phyloP scores from a whole-genome alignment of 495 filamentous ascomycete species.

The Friedmanniomyces endolithicus region DNA sequence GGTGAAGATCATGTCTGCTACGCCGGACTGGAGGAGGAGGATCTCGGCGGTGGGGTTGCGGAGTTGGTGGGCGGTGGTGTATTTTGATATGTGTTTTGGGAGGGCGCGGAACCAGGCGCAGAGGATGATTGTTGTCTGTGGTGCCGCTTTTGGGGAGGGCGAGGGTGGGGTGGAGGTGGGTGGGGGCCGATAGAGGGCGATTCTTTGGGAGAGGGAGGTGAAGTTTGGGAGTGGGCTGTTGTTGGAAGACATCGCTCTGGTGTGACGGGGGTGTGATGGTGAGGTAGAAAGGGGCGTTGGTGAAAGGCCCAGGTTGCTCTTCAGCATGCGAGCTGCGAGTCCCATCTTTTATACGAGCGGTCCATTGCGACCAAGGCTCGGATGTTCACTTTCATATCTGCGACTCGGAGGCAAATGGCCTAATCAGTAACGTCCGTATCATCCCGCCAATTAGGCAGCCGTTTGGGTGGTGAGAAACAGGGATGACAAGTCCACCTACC shows the following conservation, averaged over 20 bases:
- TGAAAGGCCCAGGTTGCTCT: too few relatives aligned
- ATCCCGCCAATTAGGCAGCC: neutral
- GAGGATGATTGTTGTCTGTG: neutral
- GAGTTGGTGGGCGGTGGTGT: neutral
- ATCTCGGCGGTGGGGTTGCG: neutral
- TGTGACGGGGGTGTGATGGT: too few relatives aligned
- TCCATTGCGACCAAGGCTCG: too few relatives aligned
- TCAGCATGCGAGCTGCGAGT: too few relatives aligned
- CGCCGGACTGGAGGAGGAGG: neutral
- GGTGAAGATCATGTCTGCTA: neutral
- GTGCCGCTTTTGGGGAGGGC: neutral
- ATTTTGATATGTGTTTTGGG: constrained; percentile 1
- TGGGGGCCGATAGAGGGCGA: neutral
- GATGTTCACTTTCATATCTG: too few relatives aligned
- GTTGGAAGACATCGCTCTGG: neutral
- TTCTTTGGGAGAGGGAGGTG: neutral
- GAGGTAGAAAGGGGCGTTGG: too few relatives aligned
- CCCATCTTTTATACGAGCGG: too few relatives aligned
- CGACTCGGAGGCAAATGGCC: too few relatives aligned
- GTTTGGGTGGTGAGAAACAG: neutral
- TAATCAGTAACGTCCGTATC: neutral
- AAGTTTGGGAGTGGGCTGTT: neutral
- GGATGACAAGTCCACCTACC: too few relatives aligned
- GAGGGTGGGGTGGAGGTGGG: neutral
- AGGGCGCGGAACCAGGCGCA: neutral